A percentile compares a stretch with the other conserved stretches of the same genome.
These are phyloP conservation scores for Calonectria hawksworthii DNA, from an alignment of 2,329 filamentous ascomycete genomes.

Conservation along the genomic window DNA sequence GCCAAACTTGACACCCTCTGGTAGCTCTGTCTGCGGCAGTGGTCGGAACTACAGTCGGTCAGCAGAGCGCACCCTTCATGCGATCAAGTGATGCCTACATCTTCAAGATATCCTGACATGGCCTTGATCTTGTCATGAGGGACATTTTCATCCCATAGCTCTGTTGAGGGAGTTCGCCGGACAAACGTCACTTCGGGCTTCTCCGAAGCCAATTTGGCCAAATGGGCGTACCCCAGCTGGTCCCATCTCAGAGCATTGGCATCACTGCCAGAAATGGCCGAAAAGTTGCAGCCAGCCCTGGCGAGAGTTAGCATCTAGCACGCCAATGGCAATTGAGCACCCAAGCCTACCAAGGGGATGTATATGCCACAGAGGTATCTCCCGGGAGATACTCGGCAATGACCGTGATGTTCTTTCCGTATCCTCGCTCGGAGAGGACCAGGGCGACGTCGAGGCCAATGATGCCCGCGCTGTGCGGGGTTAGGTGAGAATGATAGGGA, in stretches of 20 bases:
- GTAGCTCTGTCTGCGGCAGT: conserved; percentile 47
- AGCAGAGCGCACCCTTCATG: neutral
- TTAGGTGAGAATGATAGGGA: neutral
- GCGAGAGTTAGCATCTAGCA: neutral
- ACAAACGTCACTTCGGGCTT: conserved; percentile 51
- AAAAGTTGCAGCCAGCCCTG: conserved; percentile 61
- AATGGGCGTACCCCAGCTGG: conserved; percentile 53
- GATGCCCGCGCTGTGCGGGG: conserved; percentile 51
- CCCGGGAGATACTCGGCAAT: conserved; percentile 58
- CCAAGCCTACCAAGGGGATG: conserved; percentile 55
- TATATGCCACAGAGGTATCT: conserved; percentile 55
- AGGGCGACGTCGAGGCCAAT: conserved; percentile 56
- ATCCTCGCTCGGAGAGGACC: conserved; percentile 52
- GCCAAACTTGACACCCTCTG: conserved; percentile 50
- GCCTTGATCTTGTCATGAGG: conserved; percentile 56
- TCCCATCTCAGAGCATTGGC: conserved; percentile 59
- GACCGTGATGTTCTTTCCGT: conserved; percentile 51
- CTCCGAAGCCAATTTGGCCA: conserved; percentile 51
- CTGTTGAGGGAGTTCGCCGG: conserved; percentile 53
- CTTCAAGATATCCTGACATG: conserved; percentile 57
- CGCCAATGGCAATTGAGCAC: no score
- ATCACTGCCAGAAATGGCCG: conserved; percentile 57
- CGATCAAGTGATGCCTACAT: conserved; percentile 45
- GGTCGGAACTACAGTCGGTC: conserved; percentile 45
- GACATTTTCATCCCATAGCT: conserved; percentile 57